Evolutionary conservation across 2,329 filamentous ascomycete genomes (phyloP).

Genomic region (Pestalotiopsis sp.): DNA sequence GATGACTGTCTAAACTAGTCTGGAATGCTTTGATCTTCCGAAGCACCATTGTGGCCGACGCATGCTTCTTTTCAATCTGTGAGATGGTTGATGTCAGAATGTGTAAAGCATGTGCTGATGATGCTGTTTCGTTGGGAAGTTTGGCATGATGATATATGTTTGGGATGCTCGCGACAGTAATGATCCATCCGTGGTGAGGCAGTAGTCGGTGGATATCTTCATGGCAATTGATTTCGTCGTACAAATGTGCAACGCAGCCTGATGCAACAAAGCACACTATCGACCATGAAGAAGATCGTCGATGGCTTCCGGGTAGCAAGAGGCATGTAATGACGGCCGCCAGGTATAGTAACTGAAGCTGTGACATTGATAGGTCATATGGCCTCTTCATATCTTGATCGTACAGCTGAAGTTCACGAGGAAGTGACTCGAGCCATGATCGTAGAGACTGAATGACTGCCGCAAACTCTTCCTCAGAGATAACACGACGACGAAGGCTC

Average conservation of each 20-base stretch:
- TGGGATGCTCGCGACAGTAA: not conserved
- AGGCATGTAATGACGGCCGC: not conserved
- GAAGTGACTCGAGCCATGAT: not conserved
- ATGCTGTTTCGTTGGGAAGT: not conserved
- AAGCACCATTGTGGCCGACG: not conserved
- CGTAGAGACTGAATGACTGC: not conserved
- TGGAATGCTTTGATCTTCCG: not conserved
- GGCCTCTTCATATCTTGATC: not conserved
- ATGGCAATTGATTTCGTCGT: not conserved
- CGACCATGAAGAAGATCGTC: not conserved
- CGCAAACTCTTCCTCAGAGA: not conserved
- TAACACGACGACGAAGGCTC: not conserved
- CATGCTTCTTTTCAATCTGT: not conserved
- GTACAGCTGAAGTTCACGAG: not conserved
- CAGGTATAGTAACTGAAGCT: not conserved
- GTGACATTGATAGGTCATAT: not conserved
- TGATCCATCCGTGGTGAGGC: not conserved
- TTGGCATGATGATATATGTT: not conserved
- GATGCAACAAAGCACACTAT: not conserved
- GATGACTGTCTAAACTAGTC: not conserved
- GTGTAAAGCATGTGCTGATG: not conserved
- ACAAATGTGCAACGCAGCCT: not conserved
- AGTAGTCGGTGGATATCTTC: not conserved
- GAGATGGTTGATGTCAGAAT: not conserved
- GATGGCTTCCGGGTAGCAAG: not conserved